These are phyloP conservation scores for Eucalyptus shirleyi DNA, from an alignment of 345 rosid genomes.

Conservation along the genomic window DNA sequence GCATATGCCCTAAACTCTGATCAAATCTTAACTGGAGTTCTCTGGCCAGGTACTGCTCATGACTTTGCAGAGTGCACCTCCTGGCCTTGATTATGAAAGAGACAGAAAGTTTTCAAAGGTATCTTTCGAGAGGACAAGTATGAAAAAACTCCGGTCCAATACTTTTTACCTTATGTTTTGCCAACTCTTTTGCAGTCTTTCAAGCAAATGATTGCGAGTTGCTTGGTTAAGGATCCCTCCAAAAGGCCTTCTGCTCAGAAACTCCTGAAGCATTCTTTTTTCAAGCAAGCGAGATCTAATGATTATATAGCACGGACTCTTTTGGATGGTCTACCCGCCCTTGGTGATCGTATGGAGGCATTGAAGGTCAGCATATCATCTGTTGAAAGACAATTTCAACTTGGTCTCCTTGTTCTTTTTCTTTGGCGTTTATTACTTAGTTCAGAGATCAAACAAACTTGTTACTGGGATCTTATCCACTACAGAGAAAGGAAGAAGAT, in stretches of 20 bases:
- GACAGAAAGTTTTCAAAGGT: slow-evolving; percentile 96
- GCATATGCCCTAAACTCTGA: neutral
- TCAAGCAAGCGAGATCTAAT: slow-evolving; percentile 91
- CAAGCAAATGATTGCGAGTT: slow-evolving; percentile 99
- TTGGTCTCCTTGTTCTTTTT: neutral
- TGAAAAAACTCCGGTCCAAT: neutral
- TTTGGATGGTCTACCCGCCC: slow-evolving; percentile 86
- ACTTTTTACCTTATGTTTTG: slow-evolving; percentile 2
- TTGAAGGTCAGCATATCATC: slow-evolving; percentile 45
- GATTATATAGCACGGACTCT: slow-evolving; percentile 68
- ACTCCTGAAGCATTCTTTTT: slow-evolving; percentile 84
- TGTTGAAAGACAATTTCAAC: neutral
- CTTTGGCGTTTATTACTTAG: neutral
- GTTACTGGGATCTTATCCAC: slow-evolving; percentile 1
- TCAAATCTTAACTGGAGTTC: slow-evolving; percentile 5
- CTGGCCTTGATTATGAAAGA: slow-evolving; percentile 93
- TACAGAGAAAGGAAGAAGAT: slow-evolving; percentile 90
- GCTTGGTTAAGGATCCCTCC: slow-evolving; percentile 95
- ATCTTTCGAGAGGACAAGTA: neutral
- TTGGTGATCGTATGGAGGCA: slow-evolving; percentile 88
- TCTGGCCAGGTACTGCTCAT: slow-evolving; percentile 76
- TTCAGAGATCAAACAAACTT: neutral
- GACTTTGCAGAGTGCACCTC: slow-evolving; percentile 99
- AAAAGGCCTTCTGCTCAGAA: slow-evolving; percentile 90
- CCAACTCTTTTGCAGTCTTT: slow-evolving; percentile 44